phyloP scores from a whole-genome alignment of 2,329 filamentous ascomycete species.

The Alternaria infectoria region DNA sequence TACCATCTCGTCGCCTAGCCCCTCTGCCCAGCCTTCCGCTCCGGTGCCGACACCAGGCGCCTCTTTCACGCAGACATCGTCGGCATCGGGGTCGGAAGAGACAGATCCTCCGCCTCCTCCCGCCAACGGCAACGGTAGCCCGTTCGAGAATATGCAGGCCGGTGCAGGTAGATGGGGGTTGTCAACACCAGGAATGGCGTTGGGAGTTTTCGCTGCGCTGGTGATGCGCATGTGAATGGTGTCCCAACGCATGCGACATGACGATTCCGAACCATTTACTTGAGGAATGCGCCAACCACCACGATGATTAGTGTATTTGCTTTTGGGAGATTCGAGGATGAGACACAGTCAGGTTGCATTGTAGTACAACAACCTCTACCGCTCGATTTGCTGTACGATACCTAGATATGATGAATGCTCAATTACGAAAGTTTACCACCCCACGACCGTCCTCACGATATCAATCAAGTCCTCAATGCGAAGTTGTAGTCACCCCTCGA shows the following conservation, averaged over 20 bases:
- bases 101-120: constrained; percentile 8
- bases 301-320: background rate
- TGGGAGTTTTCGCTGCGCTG: constrained; percentile 14
- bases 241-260: too few relatives aligned
- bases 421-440: background rate
- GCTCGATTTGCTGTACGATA: background rate
- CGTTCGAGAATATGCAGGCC: constrained; percentile 38
- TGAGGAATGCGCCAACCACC: background rate
- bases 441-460: background rate
- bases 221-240: background rate
- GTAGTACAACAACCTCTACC: background rate
- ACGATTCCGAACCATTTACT: background rate
- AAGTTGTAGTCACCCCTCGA: background rate
- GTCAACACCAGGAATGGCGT: constrained; percentile 6
- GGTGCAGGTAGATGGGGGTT: constrained; percentile 16
- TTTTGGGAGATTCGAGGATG: background rate
- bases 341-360: background rate
- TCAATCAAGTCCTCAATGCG: background rate
- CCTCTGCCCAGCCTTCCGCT: constrained; percentile 9
- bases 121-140: constrained; percentile 30
- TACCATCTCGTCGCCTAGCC: constrained; percentile 11
- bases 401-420: background rate
- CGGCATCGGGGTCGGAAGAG: constrained; percentile 13
- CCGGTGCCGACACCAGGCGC: constrained; percentile 7
- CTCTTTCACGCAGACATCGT: background rate